Evolutionary conservation across 2,329 filamentous ascomycete species (phyloP).

Genomic region (Karstenula rhodostoma): DNA sequence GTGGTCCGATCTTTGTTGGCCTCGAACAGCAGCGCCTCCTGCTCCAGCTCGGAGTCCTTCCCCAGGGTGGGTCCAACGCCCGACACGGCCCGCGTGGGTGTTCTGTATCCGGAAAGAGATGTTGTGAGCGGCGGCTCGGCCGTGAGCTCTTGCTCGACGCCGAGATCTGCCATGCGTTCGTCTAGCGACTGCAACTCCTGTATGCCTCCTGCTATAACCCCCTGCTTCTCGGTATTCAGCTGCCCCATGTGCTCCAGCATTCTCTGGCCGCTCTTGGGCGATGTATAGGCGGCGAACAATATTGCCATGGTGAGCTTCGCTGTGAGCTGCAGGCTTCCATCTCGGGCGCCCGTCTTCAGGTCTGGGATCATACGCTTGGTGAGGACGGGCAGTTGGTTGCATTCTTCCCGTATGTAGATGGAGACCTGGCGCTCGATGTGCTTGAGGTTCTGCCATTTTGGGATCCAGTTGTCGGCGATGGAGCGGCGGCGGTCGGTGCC

Average conservation of each 20-base stretch:
- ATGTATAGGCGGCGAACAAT: slow-evolving; percentile 57
- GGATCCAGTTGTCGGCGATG: slow-evolving; percentile 56
- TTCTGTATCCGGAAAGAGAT: slow-evolving; percentile 41
- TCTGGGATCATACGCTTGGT: slow-evolving; percentile 54
- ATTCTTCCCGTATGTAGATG: slow-evolving; percentile 58
- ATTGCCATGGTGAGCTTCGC: slow-evolving; percentile 58
- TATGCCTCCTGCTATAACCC: slow-evolving; percentile 51
- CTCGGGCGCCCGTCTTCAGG: slow-evolving; percentile 58
- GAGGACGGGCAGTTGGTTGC: slow-evolving; percentile 50
- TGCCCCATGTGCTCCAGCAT: slow-evolving; percentile 54
- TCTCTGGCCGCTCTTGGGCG: slow-evolving; percentile 57
- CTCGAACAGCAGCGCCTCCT: slow-evolving; percentile 59
- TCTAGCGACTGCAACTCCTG: slow-evolving; percentile 50
- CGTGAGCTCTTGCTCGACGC: slow-evolving; percentile 46
- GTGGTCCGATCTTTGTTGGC: slow-evolving; percentile 57
- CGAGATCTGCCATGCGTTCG: slow-evolving; percentile 45
- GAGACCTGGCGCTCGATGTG: slow-evolving; percentile 59
- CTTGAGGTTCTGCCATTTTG: slow-evolving; percentile 62
- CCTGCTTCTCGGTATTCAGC: slow-evolving; percentile 44
- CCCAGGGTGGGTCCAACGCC: slow-evolving; percentile 38
- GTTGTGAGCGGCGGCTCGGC: slow-evolving; percentile 31
- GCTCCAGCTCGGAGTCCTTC: slow-evolving; percentile 57
- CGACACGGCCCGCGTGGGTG: slow-evolving; percentile 42
- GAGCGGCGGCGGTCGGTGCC: slow-evolving; percentile 49
- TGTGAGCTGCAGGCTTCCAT: slow-evolving; percentile 51